phyloP scores from a whole-genome alignment of 2,329 filamentous ascomycete genomes.

The Colletotrichum filicis region DNA sequence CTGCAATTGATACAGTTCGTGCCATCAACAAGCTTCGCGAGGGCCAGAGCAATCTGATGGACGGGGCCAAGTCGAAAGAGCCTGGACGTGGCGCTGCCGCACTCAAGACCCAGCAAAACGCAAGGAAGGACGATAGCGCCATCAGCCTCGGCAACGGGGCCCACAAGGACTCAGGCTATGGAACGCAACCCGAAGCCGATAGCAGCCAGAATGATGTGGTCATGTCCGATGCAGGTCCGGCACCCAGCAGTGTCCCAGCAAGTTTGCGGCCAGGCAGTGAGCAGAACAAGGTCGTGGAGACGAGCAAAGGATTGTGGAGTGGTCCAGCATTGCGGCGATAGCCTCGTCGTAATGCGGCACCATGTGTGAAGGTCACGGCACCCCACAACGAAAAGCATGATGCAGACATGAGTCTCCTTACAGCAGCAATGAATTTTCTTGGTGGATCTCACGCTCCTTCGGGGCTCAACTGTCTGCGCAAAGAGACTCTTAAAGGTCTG shows the following conservation, averaged over 20 bases:
- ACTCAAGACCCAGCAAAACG: conserved; percentile 40
- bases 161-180: conserved; percentile 61
- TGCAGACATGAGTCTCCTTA: not conserved
- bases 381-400: not conserved
- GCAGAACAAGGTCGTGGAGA: conserved; percentile 69
- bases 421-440: not conserved
- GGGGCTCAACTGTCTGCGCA: not conserved
- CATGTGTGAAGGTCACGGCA: not conserved
- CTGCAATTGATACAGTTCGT: conserved; percentile 76
- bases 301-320: conserved; percentile 72
- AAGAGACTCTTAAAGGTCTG: not conserved
- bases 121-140: conserved; percentile 57
- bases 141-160: conserved; percentile 48
- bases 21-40: conserved; percentile 78
- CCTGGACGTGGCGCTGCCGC: conserved; percentile 51
- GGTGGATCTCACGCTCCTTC: not conserved
- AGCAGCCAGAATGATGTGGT: conserved; percentile 52
- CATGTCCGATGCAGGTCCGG: conserved; percentile 57
- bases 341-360: conserved; percentile 10
- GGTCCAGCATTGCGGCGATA: conserved; percentile 30
- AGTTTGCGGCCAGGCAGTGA: conserved; percentile 65
- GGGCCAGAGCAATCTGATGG: conserved; percentile 70
- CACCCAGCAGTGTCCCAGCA: conserved; percentile 53
- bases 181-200: conserved; percentile 50
- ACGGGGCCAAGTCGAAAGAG: conserved; percentile 65